Evolutionary conservation across 176 grass and related monocot species (phyloP).

Genomic region (Leersia perrieri): DNA sequence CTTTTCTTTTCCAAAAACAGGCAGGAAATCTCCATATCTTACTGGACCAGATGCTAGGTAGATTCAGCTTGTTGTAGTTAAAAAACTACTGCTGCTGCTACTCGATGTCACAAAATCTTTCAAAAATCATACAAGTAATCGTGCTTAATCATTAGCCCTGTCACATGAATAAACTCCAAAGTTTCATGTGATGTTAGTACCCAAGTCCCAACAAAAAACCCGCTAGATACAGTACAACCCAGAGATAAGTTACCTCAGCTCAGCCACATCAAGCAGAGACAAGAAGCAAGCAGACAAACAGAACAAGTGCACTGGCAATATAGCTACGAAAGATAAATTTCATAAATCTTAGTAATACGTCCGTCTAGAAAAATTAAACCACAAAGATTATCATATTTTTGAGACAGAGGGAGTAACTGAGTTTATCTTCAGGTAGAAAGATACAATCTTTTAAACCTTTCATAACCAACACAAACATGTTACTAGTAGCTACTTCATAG

Average conservation of each 20-base stretch:
- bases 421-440: not conserved
- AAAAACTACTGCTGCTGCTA: not conserved
- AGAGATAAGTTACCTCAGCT: not conserved
- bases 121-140: conserved; percentile 19
- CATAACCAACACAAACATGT: not conserved
- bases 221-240: not conserved
- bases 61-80: conserved; percentile 17
- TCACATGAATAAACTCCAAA: conserved; percentile 35
- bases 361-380: no score
- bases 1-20: conserved; percentile 22
- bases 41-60: conserved; percentile 8
- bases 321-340: no score
- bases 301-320: not conserved
- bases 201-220: not conserved
- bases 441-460: not conserved
- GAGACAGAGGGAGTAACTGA: no score
- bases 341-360: no score
- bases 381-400: no score
- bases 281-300: no score
- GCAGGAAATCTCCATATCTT: not conserved
- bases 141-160: conserved; percentile 32
- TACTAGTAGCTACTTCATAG: not conserved
- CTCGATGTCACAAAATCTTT: conserved; percentile 12
- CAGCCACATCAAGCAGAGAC: no score
- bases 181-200: conserved; percentile 22